Evolutionary conservation across 805 yeast genomes (phyloP).

Genomic region (Starmerella scarabaei): DNA sequence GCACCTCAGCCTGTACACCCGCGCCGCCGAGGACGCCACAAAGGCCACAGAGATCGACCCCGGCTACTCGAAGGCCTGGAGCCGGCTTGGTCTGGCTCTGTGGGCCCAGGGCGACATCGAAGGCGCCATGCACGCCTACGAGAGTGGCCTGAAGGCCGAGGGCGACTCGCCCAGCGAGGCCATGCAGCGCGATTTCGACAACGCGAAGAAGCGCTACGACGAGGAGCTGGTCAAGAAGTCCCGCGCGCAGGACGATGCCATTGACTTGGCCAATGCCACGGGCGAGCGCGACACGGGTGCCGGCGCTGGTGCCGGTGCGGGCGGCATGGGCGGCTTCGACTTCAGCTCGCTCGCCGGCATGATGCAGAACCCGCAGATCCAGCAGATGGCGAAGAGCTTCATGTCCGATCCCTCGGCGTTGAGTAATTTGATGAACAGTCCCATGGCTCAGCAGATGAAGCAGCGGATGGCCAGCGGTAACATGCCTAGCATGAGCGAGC

Average conservation of each 20-base stretch:
- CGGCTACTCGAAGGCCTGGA: slow-evolving; percentile 78
- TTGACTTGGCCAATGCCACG: not conserved
- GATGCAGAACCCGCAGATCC: slow-evolving; percentile 82
- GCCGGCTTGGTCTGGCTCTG: slow-evolving; percentile 86
- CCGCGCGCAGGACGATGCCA: not conserved
- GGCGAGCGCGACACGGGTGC: not conserved
- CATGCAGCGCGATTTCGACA: slow-evolving; percentile 85
- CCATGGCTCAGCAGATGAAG: slow-evolving; percentile 75
- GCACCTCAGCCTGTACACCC: slow-evolving; percentile 55
- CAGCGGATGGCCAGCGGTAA: slow-evolving; percentile 46
- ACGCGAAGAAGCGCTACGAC: slow-evolving; percentile 78
- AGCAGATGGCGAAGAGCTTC: slow-evolving; percentile 77
- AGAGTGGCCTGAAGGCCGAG: slow-evolving; percentile 73
- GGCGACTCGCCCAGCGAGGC: slow-evolving; percentile 76
- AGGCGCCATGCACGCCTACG: slow-evolving; percentile 82
- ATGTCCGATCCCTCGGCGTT: slow-evolving; percentile 77
- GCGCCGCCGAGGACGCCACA: slow-evolving; percentile 75
- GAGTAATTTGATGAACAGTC: slow-evolving; percentile 63
- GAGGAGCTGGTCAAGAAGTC: slow-evolving; percentile 36
- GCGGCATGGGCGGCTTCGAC: slow-evolving; percentile 33
- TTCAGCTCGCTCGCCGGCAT: slow-evolving; percentile 45
- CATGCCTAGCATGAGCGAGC: slow-evolving; percentile 47
- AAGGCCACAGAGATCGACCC: slow-evolving; percentile 69
- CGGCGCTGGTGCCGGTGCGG: slow-evolving; percentile 9
- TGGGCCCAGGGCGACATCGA: slow-evolving; percentile 89